A percentile compares a stretch with the other conserved stretches of the same genome.
Conservation (phyloP, 257 asterid genomes). For the Solanum ahanhuiri region DNA sequence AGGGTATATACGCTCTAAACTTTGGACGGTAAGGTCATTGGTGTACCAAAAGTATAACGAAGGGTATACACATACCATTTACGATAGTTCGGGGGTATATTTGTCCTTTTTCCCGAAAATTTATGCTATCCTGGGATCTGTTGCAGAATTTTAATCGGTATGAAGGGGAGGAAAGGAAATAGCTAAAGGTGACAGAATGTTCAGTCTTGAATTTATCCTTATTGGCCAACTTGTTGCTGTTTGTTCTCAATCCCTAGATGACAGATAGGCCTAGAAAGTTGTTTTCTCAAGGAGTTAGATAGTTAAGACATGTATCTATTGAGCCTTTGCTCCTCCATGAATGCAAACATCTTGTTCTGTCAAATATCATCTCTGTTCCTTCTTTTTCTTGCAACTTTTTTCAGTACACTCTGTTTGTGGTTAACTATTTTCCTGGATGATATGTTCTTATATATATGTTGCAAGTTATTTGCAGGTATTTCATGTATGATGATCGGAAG, state of each 20-base stretch:
- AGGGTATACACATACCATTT: too few species aligned
- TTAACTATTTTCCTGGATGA: background rate
- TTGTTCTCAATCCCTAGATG: background rate
- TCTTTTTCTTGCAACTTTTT: background rate
- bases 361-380: background rate
- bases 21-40: too few species aligned
- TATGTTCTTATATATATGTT: background rate
- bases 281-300: background rate
- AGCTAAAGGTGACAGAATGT: background rate
- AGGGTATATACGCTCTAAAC: too few species aligned
- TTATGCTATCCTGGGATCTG: background rate
- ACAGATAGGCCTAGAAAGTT: background rate
- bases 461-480: slow-evolving; percentile 49
- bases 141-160: background rate
- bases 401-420: background rate
- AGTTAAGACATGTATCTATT: background rate
- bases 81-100: too few species aligned
- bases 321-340: background rate
- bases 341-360: background rate
- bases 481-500: slow-evolving; percentile 90
- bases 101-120: too few species aligned
- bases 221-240: background rate
- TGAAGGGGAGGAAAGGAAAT: background rate
- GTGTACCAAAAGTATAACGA: too few species aligned
- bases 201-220: background rate